Conservation (phyloP, 1,284 basidiomycete species). For the Sporisorium graminicola region DNA sequence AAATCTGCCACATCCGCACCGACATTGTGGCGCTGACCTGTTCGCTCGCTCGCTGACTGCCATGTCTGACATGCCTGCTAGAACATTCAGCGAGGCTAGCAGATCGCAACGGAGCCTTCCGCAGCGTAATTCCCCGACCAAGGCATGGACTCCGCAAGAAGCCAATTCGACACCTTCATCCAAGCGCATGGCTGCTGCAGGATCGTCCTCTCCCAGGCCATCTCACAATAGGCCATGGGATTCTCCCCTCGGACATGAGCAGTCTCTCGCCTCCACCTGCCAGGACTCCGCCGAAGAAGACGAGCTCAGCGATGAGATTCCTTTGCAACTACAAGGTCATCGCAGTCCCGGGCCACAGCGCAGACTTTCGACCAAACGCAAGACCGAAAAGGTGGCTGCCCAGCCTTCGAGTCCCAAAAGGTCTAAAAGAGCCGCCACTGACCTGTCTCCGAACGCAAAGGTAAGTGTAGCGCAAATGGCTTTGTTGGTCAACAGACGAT, state of each 20-base stretch:
- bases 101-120: slow-evolving; percentile 11
- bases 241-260: not conserved
- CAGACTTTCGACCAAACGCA: slow-evolving; percentile 14
- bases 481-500: not conserved
- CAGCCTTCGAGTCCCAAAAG: slow-evolving; percentile 19
- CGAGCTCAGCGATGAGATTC: slow-evolving; percentile 32
- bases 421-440: slow-evolving; percentile 7
- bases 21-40: not conserved
- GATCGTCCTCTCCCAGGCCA: slow-evolving; percentile 9
- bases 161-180: not conserved
- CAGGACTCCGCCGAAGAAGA: slow-evolving; percentile 34
- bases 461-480: slow-evolving; percentile 10
- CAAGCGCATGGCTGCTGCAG: slow-evolving; percentile 12
- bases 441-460: slow-evolving; percentile 8
- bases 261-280: not conserved
- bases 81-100: slow-evolving; percentile 25
- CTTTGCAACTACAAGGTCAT: not conserved
- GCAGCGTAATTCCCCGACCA: slow-evolving; percentile 1
- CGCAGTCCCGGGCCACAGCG: slow-evolving; percentile 3
- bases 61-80: slow-evolving; percentile 38
- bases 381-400: not conserved
- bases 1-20: slow-evolving; percentile 1
- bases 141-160: slow-evolving; percentile 2
- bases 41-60: slow-evolving; percentile 4
- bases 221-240: slow-evolving; percentile 22